Conservation (phyloP, 495 filamentous ascomycete species). For the Rusavskia elegans region DNA sequence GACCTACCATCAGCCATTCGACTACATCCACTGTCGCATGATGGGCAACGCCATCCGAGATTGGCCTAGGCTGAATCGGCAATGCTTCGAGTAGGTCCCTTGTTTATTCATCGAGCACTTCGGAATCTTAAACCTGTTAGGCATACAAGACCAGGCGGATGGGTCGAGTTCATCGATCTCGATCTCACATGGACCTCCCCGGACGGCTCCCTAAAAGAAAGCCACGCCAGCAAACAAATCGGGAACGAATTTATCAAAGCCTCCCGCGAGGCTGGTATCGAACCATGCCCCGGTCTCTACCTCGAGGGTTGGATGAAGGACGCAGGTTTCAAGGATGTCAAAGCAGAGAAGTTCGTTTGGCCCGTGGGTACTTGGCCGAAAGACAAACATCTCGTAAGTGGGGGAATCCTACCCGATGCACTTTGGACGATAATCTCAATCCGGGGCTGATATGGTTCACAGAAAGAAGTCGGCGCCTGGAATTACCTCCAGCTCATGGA, state of each 20-base stretch:
- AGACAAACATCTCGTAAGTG: constrained; percentile 21
- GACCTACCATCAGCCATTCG: constrained; percentile 33
- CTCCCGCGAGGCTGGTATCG: constrained; percentile 21
- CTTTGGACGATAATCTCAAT: no score
- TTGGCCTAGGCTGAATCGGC: constrained; percentile 36
- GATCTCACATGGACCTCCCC: constrained; percentile 34
- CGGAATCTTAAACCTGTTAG: constrained; percentile 5
- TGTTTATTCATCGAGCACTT: neutral
- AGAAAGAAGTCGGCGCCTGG: constrained; percentile 32
- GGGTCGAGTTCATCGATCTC: constrained; percentile 42
- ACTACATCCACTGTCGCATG: constrained; percentile 47
- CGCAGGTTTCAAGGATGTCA: constrained; percentile 33
- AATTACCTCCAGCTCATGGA: constrained; percentile 30
- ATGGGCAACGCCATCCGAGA: constrained; percentile 41
- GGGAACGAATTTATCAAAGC: constrained; percentile 21
- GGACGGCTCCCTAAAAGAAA: constrained; percentile 31
- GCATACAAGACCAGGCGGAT: constrained; percentile 41
- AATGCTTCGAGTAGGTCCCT: constrained; percentile 22
- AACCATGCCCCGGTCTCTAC: constrained; percentile 21
- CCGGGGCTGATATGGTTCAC: no score
- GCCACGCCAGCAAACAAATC: constrained; percentile 18
- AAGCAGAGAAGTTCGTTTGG: constrained; percentile 16
- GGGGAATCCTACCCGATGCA: no score
- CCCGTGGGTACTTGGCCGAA: constrained; percentile 38
- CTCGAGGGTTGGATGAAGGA: constrained; percentile 27